phyloP scores from a whole-genome alignment of 805 yeast species.

The Cyberlindnera nakhonratchasimensis region DNA sequence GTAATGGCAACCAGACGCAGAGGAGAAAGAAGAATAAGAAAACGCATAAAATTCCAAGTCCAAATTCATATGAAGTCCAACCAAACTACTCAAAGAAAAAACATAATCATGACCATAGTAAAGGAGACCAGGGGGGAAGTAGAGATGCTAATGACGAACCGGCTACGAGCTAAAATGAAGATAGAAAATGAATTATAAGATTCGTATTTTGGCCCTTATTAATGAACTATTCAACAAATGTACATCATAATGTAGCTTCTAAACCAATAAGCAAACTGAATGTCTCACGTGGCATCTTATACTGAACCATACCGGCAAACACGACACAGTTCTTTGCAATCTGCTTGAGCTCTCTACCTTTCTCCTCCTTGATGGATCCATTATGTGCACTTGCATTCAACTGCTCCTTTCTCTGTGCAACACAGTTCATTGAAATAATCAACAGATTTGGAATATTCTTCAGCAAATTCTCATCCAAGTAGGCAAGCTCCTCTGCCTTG shows the following conservation, averaged over 20 bases:
- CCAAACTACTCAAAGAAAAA: conserved; percentile 51
- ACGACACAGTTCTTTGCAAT: conserved; percentile 87
- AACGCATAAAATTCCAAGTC: conserved; percentile 38
- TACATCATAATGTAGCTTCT: conserved; percentile 44
- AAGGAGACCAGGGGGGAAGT: not conserved
- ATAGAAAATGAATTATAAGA: too few species aligned
- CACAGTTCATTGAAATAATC: conserved; percentile 75
- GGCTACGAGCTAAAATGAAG: not conserved
- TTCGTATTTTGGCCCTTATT: too few species aligned
- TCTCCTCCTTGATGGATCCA: conserved; percentile 48
- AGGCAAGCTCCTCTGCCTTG: conserved; percentile 63
- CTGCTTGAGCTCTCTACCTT: conserved; percentile 50
- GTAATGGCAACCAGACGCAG: conserved; percentile 34
- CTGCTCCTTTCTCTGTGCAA: conserved; percentile 53
- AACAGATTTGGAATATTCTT: conserved; percentile 78
- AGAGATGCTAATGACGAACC: not conserved
- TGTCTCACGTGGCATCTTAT: conserved; percentile 83
- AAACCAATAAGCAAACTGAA: conserved; percentile 65
- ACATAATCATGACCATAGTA: conserved; percentile 11
- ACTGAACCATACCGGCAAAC: conserved; percentile 92
- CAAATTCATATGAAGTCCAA: conserved; percentile 87
- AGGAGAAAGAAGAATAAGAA: conserved; percentile 31
- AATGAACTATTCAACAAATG: too few species aligned
- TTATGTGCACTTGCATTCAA: conserved; percentile 38
- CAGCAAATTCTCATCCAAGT: conserved; percentile 65